A percentile compares a stretch with the other conserved stretches of the same genome.
These are phyloP conservation scores for Penicillium sp. DNA, from an alignment of 2,329 filamentous ascomycete genomes.

Conservation along the genomic window DNA sequence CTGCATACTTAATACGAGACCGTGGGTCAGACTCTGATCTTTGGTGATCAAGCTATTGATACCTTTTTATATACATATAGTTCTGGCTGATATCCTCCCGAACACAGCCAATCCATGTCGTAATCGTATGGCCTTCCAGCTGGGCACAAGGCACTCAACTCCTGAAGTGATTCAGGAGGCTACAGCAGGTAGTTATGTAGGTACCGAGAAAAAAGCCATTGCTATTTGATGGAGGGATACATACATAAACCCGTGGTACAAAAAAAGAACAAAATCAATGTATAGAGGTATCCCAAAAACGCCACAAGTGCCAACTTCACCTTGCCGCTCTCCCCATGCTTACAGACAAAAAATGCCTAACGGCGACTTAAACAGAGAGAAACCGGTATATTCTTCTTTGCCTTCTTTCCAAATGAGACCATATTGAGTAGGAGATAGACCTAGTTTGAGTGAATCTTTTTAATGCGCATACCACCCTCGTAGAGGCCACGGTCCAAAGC, in stretches of 20 bases:
- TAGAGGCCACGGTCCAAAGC: constrained; percentile 89
- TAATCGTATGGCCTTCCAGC: neutral
- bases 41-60: neutral
- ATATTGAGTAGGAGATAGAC: neutral
- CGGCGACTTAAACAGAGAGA: neutral
- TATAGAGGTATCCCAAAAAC: constrained; percentile 21
- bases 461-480: constrained; percentile 79
- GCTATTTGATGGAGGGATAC: constrained; percentile 6
- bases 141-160: neutral
- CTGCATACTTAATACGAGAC: constrained; percentile 12
- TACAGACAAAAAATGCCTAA: neutral
- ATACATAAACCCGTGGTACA: constrained; percentile 3
- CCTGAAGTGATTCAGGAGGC: neutral
- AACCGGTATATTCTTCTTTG: neutral
- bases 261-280: constrained; percentile 10
- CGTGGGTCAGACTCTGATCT: neutral
- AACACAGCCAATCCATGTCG: neutral
- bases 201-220: neutral
- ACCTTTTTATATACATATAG: neutral
- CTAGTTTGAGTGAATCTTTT: constrained; percentile 74
- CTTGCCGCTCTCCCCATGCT: neutral
- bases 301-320: constrained; percentile 15
- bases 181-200: neutral
- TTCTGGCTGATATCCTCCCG: neutral
- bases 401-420: neutral